A percentile compares a stretch with the other conserved stretches of the same genome.
Conservation (phyloP, 1,284 basidiomycete species). For the Cronartium ribicola region DNA sequence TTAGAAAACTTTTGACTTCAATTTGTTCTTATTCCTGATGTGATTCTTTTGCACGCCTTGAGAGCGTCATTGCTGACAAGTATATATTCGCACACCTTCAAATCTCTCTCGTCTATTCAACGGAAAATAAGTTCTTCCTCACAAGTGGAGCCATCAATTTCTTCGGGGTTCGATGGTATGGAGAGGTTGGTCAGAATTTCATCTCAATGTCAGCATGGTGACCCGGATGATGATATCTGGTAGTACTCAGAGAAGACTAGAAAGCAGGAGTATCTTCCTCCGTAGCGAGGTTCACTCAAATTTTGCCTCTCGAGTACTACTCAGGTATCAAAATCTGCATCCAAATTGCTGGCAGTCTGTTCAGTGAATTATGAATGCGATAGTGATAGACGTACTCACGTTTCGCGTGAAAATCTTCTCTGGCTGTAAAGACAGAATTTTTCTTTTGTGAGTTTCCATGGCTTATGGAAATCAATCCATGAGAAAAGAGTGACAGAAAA, state of each 20-base stretch:
- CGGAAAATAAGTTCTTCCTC: constrained; percentile 15
- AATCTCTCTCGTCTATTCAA: not conserved
- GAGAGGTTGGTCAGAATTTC: constrained; percentile 54
- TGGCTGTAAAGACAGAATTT: constrained; percentile 10
- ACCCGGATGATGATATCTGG: not conserved
- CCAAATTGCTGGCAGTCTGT: no score
- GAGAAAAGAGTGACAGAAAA: no score
- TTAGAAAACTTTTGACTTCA: constrained; percentile 22
- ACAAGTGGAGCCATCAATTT: constrained; percentile 42
- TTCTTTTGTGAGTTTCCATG: constrained; percentile 10
- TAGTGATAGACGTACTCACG: not conserved
- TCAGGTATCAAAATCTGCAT: no score
- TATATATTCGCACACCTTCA: not conserved
- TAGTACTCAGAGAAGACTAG: no score
- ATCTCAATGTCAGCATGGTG: constrained; percentile 52
- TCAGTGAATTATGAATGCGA: no score
- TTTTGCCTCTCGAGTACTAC: no score
- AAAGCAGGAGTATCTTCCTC: no score
- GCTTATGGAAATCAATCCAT: no score
- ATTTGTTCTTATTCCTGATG: not conserved
- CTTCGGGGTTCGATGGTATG: constrained; percentile 62
- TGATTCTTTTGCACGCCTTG: not conserved
- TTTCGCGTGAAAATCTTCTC: constrained; percentile 34
- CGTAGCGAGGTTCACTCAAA: no score
- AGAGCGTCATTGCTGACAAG: not conserved